Evolutionary conservation across 306 rosid species (phyloP), one percentile per base, ranked within the genome.

Genomic region (Vachellia collinsii): DNA sequence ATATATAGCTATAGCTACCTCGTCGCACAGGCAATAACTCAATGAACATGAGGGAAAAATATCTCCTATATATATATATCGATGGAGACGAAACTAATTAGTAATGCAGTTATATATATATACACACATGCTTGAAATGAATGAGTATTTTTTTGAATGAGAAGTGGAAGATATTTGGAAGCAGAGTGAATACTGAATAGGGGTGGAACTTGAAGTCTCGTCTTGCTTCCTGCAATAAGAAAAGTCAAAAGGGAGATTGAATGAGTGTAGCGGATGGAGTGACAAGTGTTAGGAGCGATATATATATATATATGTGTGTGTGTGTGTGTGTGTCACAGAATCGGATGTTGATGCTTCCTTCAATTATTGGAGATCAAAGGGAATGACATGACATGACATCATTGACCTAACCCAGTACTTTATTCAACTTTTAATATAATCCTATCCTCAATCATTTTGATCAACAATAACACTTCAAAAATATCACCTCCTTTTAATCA

Each of bases 311-410:
- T n/a, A n/a, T n/a, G n/a, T n/a, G n/a, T n/a, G n/a, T n/a, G n/a
- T n/a, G n/a, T n/a, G n/a, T n/a, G n/a, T n/a, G n/a, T n/a, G n/a
- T n/a, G n/a, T n/a, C 42, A 44, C 12, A 59, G 13, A 41, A 34
- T 58, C 53, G 10, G 56, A 80, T n/a, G 59, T 14, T 72, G 39
- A 46, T 73, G 39, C 1, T 25, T 73, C 58, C 8, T 29, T 66
- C 62, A 65, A 77, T 70, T 61, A 41, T 38, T 22, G 74, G 12
- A 68, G 77, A 58, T 80, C 66, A 83, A 23, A 82, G 37, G 37
- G 63, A 22, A 43, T 25, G 41, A 77, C n/a, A 53, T n/a, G 36
- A 77, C 84, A 22, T 59, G 14, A 78, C 86, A 78, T 89, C 88
- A 70, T 86, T 71, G 43, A 39, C 72, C 62, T 20, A 12, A 56